Percentiles rank a stretch among this genome's conserved stretches.
phyloP scores from a whole-genome alignment of 306 rosid species.

The Lagenaria siceraria region DNA sequence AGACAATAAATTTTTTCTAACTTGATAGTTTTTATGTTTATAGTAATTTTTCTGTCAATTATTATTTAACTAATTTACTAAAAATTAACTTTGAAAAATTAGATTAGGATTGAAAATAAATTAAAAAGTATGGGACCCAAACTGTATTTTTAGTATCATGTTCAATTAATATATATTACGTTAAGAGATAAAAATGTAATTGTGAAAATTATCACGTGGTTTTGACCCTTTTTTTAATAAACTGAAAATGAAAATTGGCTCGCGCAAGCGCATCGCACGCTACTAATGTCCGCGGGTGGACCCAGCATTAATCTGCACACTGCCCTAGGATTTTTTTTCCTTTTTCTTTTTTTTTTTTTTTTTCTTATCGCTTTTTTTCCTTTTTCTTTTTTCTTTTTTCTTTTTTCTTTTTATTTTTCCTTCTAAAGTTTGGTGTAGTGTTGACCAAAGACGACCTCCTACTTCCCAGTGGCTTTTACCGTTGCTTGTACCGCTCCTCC shows the following conservation, averaged over 20 bases:
- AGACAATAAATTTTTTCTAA: too few relatives aligned
- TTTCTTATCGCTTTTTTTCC: too few relatives aligned
- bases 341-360: background rate
- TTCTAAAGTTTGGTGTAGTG: background rate
- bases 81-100: too few relatives aligned
- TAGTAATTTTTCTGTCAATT: too few relatives aligned
- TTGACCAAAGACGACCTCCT: background rate
- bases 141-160: too few relatives aligned
- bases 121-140: too few relatives aligned
- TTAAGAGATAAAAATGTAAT: too few relatives aligned
- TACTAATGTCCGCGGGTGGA: background rate
- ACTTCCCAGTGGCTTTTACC: constrained; percentile 8
- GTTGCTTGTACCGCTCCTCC: constrained; percentile 10
- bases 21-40: too few relatives aligned
- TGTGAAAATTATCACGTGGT: background rate
- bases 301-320: constrained; percentile 4
- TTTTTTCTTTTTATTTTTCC: background rate
- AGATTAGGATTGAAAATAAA: too few relatives aligned
- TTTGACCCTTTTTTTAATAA: background rate
- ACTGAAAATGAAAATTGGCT: background rate
- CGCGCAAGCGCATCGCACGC: background rate
- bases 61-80: too few relatives aligned
- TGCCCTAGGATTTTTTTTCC: background rate
- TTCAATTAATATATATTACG: too few relatives aligned
- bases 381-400: too few relatives aligned